phyloP scores from a whole-genome alignment of 1,139 yeast species.

The Pichia kudriavzevii region DNA sequence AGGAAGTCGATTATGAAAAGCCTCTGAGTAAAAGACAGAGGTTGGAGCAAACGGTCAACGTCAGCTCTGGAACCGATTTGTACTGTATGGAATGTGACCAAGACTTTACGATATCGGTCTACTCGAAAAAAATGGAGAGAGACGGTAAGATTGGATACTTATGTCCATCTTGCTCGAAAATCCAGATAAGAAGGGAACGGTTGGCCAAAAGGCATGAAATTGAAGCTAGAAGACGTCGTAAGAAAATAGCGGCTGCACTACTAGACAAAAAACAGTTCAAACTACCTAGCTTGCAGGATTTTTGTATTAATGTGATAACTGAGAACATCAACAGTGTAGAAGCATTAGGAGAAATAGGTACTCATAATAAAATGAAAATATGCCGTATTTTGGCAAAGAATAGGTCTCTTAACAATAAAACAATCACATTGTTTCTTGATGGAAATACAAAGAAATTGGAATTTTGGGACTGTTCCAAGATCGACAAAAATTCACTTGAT shows the following conservation, averaged over 20 bases:
- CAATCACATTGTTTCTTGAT: slow-evolving; percentile 65
- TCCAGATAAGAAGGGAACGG: slow-evolving; percentile 36
- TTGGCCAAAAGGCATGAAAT: slow-evolving; percentile 44
- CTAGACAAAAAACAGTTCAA: slow-evolving; percentile 59
- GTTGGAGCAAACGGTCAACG: slow-evolving; percentile 20
- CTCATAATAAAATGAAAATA: slow-evolving; percentile 54
- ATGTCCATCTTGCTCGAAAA: slow-evolving; percentile 58
- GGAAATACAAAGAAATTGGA: slow-evolving; percentile 50
- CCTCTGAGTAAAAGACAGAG: slow-evolving; percentile 25
- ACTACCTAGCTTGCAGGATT: slow-evolving; percentile 70
- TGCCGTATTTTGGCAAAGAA: slow-evolving; percentile 73
- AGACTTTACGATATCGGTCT: slow-evolving; percentile 53
- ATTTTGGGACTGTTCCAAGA: slow-evolving; percentile 89
- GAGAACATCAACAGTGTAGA: slow-evolving; percentile 71
- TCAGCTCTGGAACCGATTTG: slow-evolving; percentile 27
- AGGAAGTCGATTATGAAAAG: slow-evolving; percentile 35
- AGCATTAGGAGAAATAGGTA: slow-evolving; percentile 72
- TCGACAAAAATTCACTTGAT: slow-evolving; percentile 57
- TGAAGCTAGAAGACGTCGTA: slow-evolving; percentile 64
- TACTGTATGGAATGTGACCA: slow-evolving; percentile 54
- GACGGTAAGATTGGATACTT: slow-evolving; percentile 45
- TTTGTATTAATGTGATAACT: slow-evolving; percentile 67
- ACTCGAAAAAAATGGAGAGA: slow-evolving; percentile 48
- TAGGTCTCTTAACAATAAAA: slow-evolving; percentile 64
- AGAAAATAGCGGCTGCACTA: slow-evolving; percentile 75